Conservation (phyloP, 352 stramenopile genomes). For the Phytophthora crassamura region DNA sequence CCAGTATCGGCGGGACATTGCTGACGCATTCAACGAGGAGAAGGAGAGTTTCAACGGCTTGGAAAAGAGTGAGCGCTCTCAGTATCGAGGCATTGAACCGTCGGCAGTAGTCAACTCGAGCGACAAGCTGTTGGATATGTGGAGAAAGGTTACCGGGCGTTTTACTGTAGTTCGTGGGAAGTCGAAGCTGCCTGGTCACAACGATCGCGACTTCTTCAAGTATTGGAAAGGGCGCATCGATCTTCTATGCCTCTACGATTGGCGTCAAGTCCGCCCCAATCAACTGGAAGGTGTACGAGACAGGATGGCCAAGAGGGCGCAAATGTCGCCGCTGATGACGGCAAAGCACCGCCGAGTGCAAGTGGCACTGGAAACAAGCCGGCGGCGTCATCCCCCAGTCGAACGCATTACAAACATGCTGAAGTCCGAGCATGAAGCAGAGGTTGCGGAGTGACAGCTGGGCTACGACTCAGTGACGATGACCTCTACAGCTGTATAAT, state of each 20-base stretch:
- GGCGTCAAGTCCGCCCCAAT: neutral
- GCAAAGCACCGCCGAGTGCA: neutral
- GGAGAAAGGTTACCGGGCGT: neutral
- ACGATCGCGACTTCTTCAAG: neutral
- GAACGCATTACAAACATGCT: conserved; percentile 1
- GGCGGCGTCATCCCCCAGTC: neutral
- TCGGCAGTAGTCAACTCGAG: neutral
- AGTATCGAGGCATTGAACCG: neutral
- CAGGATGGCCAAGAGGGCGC: neutral
- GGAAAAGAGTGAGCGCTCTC: neutral
- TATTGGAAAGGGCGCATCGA: neutral
- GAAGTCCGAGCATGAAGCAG: neutral
- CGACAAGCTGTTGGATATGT: conserved; percentile 2
- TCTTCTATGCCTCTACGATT: conserved; percentile 2
- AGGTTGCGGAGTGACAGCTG: neutral
- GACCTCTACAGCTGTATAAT: neutral
- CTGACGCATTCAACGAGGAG: neutral
- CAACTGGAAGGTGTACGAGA: neutral
- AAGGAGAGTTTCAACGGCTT: neutral
- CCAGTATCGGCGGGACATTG: neutral
- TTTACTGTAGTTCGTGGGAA: neutral
- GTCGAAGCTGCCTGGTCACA: neutral
- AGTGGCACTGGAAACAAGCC: neutral
- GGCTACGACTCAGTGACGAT: neutral
- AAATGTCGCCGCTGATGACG: neutral